These are phyloP conservation scores for Neurospora sp. DNA, from an alignment of 495 filamentous ascomycete species.

Conservation along the genomic window DNA sequence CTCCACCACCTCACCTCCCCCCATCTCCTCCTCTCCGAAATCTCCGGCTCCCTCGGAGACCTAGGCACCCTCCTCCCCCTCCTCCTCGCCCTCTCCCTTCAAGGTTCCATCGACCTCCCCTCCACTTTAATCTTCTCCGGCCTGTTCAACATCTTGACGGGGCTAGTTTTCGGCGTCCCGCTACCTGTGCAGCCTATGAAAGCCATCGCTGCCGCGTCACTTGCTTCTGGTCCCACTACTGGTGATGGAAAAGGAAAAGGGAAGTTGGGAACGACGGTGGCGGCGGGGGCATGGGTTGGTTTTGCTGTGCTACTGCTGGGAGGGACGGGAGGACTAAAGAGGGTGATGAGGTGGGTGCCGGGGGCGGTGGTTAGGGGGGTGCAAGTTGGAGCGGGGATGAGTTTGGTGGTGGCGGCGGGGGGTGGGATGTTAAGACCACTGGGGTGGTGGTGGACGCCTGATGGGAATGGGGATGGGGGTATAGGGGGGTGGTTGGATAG, in stretches of 20 bases:
- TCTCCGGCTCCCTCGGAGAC: conserved; percentile 85
- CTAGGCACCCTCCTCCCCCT: conserved; percentile 85
- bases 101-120: conserved; percentile 65
- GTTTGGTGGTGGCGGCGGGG: neutral
- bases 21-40: conserved; percentile 36
- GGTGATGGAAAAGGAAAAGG: no score
- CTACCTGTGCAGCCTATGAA: conserved; percentile 83
- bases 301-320: neutral
- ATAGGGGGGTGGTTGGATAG: neutral
- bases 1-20: neutral
- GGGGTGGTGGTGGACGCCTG: neutral
- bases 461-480: neutral
- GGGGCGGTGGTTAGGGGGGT: neutral
- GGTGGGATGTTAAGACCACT: neutral
- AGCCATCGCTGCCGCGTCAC: conserved; percentile 16
- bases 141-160: conserved; percentile 74
- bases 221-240: no score
- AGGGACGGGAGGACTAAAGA: neutral
- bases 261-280: neutral
- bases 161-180: conserved; percentile 72
- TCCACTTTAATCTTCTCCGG: conserved; percentile 83
- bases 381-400: neutral
- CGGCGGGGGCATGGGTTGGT: neutral
- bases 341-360: neutral
- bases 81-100: conserved; percentile 69